Evolutionary conservation across 1,284 basidiomycete species (phyloP), one percentile per base, ranked within the genome.

Genomic region (Rhodotorula sp.): DNA sequence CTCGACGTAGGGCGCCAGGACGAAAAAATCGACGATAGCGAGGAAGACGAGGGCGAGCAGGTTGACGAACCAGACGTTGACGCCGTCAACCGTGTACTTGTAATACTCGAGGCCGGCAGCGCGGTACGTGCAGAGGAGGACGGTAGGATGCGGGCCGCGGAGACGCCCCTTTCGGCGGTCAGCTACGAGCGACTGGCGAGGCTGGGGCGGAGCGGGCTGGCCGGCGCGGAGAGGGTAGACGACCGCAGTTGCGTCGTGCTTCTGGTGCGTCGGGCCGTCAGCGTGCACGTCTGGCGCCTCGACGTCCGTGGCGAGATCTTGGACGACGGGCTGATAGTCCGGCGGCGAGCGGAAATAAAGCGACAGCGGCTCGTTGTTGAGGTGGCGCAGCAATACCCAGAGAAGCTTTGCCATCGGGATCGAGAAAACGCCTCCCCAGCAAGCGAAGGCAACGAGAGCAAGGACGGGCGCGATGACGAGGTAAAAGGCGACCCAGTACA

Each of bases 41-140:
- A 99, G 93, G 80, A 96, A 92, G 15, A 99, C 93, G 63, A 98
- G 82, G 1, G 93, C 91, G 39, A 99, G 81, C 64, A 98, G 89
- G 82, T 99, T 97, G 83, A 99, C 87, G 81, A 99, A 99, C 73
- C 99, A 82, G 79, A 99, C 98, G 84, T 99, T 99, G 76, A 99
- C 94, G 34, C 96, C 96, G 32, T 95, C 94, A 58, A 99, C 86
- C 3, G 96, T 99, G 81, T 99, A 99, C 84, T 99, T 99, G 89
- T 94, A 98, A 82, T 97, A 99, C 81, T 96, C 87, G 76, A 87
- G 82, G 1, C 95, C 96, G 57, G 90, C 85, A 1, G 96, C 96
- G 49, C 89, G 88, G 81, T 99, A 99, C 2, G 90, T 95, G 82
- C 96, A 99, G 34, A 99, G 85, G 27, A 99, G 83, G 20, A 99